These are phyloP conservation scores for Globisporangium megalacanthum DNA, from an alignment of 352 stramenopile genomes.

Conservation along the genomic window DNA sequence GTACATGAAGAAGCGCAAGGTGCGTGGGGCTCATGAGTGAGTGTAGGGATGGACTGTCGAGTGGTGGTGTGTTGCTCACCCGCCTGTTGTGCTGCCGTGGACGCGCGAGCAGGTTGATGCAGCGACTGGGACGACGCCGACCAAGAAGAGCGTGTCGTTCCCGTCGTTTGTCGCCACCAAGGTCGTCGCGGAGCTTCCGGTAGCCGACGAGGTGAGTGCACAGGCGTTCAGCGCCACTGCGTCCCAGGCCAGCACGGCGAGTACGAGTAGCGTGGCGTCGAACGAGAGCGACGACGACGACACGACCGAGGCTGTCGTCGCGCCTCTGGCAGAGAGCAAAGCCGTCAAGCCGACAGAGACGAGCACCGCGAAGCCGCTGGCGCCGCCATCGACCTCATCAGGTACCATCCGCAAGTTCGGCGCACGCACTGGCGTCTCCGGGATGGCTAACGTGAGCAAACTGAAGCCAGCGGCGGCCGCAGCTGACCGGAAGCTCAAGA, in stretches of 20 bases:
- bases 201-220: not conserved
- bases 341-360: not conserved
- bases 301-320: not conserved
- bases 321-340: not conserved
- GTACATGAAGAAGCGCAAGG: slow-evolving; percentile 52
- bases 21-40: slow-evolving; percentile 1
- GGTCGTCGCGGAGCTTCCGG: slow-evolving; percentile 2
- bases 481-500: slow-evolving; percentile 14
- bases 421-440: not conserved
- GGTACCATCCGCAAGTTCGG: slow-evolving; percentile 6
- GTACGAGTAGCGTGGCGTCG: slow-evolving; percentile 14
- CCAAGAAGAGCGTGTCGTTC: slow-evolving; percentile 34
- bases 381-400: slow-evolving; percentile 1
- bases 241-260: slow-evolving; percentile 14
- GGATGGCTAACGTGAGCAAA: slow-evolving; percentile 8
- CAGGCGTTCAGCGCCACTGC: slow-evolving; percentile 1
- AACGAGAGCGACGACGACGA: slow-evolving; percentile 12
- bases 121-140: slow-evolving; percentile 34
- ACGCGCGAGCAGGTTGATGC: slow-evolving; percentile 21
- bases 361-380: not conserved
- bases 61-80: not conserved
- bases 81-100: not conserved
- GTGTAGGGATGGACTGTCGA: not conserved
- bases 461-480: not conserved
- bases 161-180: slow-evolving; percentile 39